A percentile compares a stretch with the other conserved stretches of the same genome.
Evolutionary conservation across 768 basidiomycete genomes (phyloP).

Genomic region (Kondoa subrosea): DNA sequence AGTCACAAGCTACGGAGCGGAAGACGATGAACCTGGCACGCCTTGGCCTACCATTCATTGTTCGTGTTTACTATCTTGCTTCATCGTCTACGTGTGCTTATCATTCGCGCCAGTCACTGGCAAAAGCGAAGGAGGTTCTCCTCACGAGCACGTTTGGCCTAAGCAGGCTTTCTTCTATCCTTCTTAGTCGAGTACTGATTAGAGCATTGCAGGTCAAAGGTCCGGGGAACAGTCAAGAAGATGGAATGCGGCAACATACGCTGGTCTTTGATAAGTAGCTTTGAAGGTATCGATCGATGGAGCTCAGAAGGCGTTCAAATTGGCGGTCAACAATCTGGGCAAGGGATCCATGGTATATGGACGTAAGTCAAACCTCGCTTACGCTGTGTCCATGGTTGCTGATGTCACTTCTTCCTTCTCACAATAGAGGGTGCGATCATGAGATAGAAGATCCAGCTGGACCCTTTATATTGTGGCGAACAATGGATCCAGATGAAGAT

Average conservation of each 20-base stretch:
- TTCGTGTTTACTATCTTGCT: not conserved
- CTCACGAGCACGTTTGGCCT: not conserved
- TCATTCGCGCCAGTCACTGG: not conserved
- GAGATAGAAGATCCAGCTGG: not conserved
- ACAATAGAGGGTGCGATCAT: not conserved
- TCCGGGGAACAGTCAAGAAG: not conserved
- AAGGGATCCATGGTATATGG: not conserved
- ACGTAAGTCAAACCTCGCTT: not conserved
- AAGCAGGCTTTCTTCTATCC: no score
- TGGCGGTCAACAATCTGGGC: not conserved
- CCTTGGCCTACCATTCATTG: not conserved
- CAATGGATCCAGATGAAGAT: not conserved
- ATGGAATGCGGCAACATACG: not conserved
- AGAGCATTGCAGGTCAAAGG: not conserved
- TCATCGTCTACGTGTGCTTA: no score
- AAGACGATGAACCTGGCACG: not conserved
- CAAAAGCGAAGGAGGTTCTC: not conserved
- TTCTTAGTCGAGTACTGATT: no score
- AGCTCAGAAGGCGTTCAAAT: not conserved
- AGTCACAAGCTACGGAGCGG: not conserved
- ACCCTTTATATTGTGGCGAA: not conserved
- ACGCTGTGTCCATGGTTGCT: not conserved
- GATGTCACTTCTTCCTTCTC: not conserved
- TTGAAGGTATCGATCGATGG: not conserved
- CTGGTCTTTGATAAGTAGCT: not conserved